Evolutionary conservation across 148 eudicot species (phyloP).

Genomic region (Heliosperma pusillum): DNA sequence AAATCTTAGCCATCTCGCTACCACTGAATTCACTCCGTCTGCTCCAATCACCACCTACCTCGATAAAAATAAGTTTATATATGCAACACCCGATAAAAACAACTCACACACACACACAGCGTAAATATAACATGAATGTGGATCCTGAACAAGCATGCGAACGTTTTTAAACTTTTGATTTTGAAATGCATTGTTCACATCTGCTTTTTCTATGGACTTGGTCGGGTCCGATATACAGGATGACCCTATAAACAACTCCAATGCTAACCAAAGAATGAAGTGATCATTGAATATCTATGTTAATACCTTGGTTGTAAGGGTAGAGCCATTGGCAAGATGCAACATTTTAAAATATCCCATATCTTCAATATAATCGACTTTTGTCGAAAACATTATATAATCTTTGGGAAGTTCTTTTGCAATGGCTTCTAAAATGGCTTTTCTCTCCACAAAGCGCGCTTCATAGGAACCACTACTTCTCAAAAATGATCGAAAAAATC

Average conservation of each 20-base stretch:
- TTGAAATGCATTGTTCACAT: no score
- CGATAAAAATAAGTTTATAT: not conserved
- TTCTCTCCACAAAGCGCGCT: conserved; percentile 14
- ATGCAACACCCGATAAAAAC: no score
- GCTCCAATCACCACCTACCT: conserved; percentile 48
- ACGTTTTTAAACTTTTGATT: no score
- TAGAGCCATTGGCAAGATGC: conserved; percentile 49
- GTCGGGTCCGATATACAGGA: no score
- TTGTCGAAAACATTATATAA: conserved; percentile 40
- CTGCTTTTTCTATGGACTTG: no score
- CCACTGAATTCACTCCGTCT: conserved; percentile 55
- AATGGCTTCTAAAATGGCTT: conserved; percentile 30
- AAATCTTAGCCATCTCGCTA: conserved; percentile 41
- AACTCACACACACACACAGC: no score
- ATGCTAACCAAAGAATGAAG: no score
- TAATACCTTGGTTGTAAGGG: conserved; percentile 31
- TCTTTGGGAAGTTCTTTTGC: conserved; percentile 44
- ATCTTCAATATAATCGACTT: conserved; percentile 40
- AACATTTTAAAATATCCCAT: conserved; percentile 36
- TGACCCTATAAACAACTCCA: no score
- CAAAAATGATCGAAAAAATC: not conserved
- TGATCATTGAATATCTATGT: no score
- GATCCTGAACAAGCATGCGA: no score
- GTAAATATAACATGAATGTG: no score
- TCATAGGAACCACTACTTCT: not conserved